Conservation (phyloP, 345 rosid species). For the Kandelia obovata region DNA sequence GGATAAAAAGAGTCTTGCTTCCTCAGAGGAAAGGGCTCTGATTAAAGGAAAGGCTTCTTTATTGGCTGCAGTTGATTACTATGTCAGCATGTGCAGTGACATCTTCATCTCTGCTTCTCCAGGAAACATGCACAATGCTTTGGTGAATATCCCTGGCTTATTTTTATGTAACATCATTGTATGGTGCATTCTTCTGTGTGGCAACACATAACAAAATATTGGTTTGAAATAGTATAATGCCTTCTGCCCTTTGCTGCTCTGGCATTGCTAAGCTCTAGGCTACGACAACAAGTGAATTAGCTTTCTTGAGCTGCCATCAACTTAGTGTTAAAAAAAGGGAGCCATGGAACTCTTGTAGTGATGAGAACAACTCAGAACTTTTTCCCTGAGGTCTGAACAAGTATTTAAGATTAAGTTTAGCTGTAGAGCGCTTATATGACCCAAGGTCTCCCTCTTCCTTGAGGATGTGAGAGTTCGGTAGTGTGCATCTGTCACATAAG, state of each 20-base stretch:
- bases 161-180: not conserved
- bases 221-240: not conserved
- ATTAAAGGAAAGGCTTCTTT: conserved; percentile 89
- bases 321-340: too few species aligned
- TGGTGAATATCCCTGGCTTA: conserved; percentile 42
- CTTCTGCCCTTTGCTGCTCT: not conserved
- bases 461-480: too few species aligned
- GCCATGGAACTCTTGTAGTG: too few species aligned
- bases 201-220: not conserved
- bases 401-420: too few species aligned
- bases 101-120: conserved; percentile 94
- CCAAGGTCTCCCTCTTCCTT: too few species aligned
- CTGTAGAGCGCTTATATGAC: too few species aligned
- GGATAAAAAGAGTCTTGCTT: conserved; percentile 87
- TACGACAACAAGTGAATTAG: too few species aligned
- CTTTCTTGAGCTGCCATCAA: too few species aligned
- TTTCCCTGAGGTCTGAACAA: too few species aligned
- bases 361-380: too few species aligned
- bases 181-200: not conserved
- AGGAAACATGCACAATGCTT: conserved; percentile 96
- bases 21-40: conserved; percentile 59
- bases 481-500: too few species aligned
- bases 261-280: not conserved
- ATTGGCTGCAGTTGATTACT: conserved; percentile 87
- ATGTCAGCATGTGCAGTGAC: conserved; percentile 80